A percentile compares a stretch with the other conserved stretches of the same genome.
phyloP scores from a whole-genome alignment of 306 rosid genomes.

The Cicer yamashitae region DNA sequence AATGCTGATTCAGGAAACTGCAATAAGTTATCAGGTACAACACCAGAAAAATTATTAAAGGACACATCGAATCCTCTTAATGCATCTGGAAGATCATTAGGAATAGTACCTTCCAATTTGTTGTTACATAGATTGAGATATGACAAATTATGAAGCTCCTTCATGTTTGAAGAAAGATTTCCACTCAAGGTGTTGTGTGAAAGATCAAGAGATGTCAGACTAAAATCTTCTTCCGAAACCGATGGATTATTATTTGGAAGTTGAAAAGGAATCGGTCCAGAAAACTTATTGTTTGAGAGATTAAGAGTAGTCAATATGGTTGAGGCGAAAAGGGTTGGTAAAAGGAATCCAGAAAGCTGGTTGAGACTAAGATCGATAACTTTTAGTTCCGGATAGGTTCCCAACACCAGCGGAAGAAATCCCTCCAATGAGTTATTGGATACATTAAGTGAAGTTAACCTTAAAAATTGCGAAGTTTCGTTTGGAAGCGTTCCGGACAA shows the following conservation, averaged over 20 bases:
- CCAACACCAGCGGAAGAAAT: conserved; percentile 63
- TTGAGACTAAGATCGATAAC: conserved; percentile 75
- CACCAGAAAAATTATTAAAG: conserved; percentile 74
- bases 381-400: conserved; percentile 69
- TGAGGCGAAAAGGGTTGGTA: conserved; percentile 62
- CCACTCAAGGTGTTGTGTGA: conserved; percentile 76
- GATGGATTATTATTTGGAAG: conserved; percentile 35
- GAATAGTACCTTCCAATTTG: conserved; percentile 68
- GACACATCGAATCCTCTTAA: conserved; percentile 69
- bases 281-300: conserved; percentile 67
- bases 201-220: conserved; percentile 70
- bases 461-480: conserved; percentile 62
- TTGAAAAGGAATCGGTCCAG: conserved; percentile 62
- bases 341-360: conserved; percentile 65
- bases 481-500: conserved; percentile 65
- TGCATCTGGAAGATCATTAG: conserved; percentile 62
- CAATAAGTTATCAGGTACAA: conserved; percentile 61
- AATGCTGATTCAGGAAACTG: conserved; percentile 78
- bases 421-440: conserved; percentile 77
- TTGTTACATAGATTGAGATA: conserved; percentile 66
- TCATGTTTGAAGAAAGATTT: conserved; percentile 56
- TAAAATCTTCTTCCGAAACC: conserved; percentile 49
- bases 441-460: conserved; percentile 63
- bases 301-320: conserved; percentile 65
- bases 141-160: conserved; percentile 57